phyloP scores from a whole-genome alignment of 805 yeast species.

The Zygoascus tannicola region DNA sequence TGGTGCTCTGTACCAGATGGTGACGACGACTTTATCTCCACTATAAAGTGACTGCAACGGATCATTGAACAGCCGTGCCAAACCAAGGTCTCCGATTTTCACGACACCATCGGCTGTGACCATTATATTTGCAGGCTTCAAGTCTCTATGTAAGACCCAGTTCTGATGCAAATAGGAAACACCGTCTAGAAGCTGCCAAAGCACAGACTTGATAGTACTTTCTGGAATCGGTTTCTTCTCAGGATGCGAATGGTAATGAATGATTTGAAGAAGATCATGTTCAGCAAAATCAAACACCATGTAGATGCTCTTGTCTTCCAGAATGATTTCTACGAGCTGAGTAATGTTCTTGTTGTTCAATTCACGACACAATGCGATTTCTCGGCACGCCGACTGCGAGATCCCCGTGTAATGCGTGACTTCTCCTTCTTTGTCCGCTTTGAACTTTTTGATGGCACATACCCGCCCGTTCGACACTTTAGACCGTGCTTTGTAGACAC shows the following conservation, averaged over 20 bases:
- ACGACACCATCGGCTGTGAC: constrained; percentile 83
- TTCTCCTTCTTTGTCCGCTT: constrained; percentile 88
- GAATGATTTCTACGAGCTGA: constrained; percentile 66
- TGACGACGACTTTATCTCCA: constrained; percentile 93
- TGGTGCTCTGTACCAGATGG: constrained; percentile 95
- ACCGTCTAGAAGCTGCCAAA: constrained; percentile 91
- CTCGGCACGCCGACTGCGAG: constrained; percentile 91
- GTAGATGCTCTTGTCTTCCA: constrained; percentile 83
- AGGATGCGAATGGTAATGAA: constrained; percentile 90
- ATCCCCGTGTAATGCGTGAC: constrained; percentile 86
- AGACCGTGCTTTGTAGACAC: constrained; percentile 80
- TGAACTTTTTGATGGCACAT: constrained; percentile 91
- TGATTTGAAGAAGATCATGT: constrained; percentile 87
- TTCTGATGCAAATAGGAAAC: constrained; percentile 87
- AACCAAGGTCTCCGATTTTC: constrained; percentile 90
- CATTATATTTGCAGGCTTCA: constrained; percentile 98
- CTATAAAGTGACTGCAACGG: constrained; percentile 79
- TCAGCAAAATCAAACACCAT: constrained; percentile 96
- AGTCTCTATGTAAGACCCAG: constrained; percentile 92
- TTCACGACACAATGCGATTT: constrained; percentile 91
- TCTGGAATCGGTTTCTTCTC: constrained; percentile 73
- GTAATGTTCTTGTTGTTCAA: constrained; percentile 72
- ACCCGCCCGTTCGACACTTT: constrained; percentile 29
- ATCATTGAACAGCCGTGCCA: constrained; percentile 80
- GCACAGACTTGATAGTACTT: constrained; percentile 66